Base-by-base conservation (phyloP, 2,329 filamentous ascomycete species). In the Dothidotthia symphoricarpi region DNA sequence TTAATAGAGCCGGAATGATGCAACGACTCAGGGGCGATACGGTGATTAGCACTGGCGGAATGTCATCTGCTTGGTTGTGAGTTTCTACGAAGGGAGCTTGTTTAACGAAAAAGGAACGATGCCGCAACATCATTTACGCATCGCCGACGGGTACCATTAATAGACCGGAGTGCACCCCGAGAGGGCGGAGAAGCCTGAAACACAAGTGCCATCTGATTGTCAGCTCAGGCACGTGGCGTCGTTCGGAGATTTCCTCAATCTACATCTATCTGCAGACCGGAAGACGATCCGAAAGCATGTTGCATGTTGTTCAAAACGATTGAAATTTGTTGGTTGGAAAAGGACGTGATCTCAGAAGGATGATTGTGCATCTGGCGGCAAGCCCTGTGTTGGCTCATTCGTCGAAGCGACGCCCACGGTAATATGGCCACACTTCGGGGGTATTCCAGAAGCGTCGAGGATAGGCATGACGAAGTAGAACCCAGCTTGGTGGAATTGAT, bases 401-500 rank as follows among this genome's bases (percentile, higher is more conserved):
- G 37, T 33, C 19, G 29, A 25, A 14, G 29, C 27, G 30, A 31
- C n/a, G 31, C 35, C 36, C 39, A 34, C 39, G 13, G 16, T 16
- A 26, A 6, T 13, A 26, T 34, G 34, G 41, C 28, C 41, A 39
- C 41, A 34, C 33, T 27, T 41, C 39, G 32, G 47, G 43, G 28
- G 35, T 19, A 24, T 24, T 34, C 45, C 48, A 39, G 45, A 43
- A 44, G 29, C 33, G 45, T 43, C 17, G 22, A 33, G 22, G 40
- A 47, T 45, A 43, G 36, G 41, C 43, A 47, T 10, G 41, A 41
- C 40, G 43, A 41, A 34, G 41, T 51, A 50, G 44, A 51, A 46
- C 53, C 53, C 59, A 57, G 43, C 43, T 28, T 39, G 36, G 47
- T 44, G 53, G 47, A 45, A 50, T 42, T 49, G 46, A 39, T 43